Conservation (phyloP, 345 rosid genomes). For the Syzygium oleosum region DNA sequence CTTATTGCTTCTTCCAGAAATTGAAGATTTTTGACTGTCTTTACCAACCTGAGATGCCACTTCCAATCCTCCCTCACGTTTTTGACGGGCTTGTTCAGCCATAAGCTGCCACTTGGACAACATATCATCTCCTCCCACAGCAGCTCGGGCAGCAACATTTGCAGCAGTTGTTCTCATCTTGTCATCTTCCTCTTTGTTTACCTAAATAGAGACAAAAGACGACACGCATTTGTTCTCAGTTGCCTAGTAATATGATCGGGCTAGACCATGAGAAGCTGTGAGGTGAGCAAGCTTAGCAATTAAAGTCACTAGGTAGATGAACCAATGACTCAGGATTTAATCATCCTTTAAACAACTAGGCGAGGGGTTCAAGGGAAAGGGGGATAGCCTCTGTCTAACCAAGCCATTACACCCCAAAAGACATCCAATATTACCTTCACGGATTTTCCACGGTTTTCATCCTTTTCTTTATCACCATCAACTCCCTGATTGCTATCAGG, state of each 20-base stretch:
- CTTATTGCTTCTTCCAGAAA: slow-evolving; percentile 40
- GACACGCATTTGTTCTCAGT: background rate
- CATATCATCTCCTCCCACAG: slow-evolving; percentile 93
- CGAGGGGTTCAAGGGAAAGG: background rate
- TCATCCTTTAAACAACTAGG: background rate
- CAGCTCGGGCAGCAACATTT: slow-evolving; percentile 97
- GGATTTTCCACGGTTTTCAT: slow-evolving; percentile 53
- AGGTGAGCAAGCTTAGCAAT: background rate
- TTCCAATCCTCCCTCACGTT: slow-evolving; percentile 48
- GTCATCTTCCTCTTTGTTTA: slow-evolving; percentile 93
- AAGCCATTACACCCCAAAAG: background rate
- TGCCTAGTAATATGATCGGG: background rate
- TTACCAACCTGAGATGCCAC: slow-evolving; percentile 42
- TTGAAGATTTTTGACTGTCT: slow-evolving; percentile 33
- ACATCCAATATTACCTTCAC: slow-evolving; percentile 42
- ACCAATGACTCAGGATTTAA: background rate
- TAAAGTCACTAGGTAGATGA: background rate
- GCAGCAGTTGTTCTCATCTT: slow-evolving; percentile 99
- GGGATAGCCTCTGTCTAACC: background rate
- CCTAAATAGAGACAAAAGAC: background rate
- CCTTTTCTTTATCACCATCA: slow-evolving; percentile 85
- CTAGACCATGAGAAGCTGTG: background rate
- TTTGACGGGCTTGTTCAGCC: slow-evolving; percentile 95
- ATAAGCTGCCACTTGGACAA: slow-evolving; percentile 92
- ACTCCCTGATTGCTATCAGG: slow-evolving; percentile 57